Evolutionary conservation across 2,329 filamentous ascomycete species (phyloP).

Genomic region (Aureobasidium melanogenum): DNA sequence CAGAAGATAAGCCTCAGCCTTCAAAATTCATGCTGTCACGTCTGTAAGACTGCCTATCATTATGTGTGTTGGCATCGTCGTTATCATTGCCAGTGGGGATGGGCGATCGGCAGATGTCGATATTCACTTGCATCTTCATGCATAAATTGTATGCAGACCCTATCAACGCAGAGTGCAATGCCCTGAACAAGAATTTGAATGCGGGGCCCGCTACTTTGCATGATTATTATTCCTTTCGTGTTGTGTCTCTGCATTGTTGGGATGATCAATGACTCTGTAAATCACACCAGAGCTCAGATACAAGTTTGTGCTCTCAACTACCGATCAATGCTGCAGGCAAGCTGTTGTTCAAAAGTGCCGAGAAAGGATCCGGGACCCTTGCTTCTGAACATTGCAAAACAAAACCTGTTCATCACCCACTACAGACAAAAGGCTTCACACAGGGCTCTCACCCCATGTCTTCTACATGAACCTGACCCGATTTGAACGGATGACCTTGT

Average conservation of each 20-base stretch:
- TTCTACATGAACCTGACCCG: neutral
- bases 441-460: neutral
- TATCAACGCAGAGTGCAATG: neutral
- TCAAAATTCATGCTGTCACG: neutral
- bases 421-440: neutral
- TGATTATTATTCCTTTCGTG: neutral
- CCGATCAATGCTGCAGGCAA: neutral
- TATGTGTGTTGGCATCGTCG: neutral
- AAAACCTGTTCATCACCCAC: neutral
- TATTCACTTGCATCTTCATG: neutral
- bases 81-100: neutral
- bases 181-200: neutral
- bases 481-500: conserved; percentile 9
- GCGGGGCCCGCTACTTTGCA: neutral
- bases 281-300: too few relatives aligned
- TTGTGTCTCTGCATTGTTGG: neutral
- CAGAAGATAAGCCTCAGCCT: neutral
- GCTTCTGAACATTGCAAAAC: neutral
- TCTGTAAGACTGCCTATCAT: neutral
- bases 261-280: neutral
- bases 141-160: neutral
- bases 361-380: neutral
- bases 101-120: neutral
- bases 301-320: neutral
- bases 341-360: neutral